These are phyloP conservation scores for Chaetomiaceae sp. DNA, from an alignment of 2,329 filamentous ascomycete genomes.

Conservation along the genomic window DNA sequence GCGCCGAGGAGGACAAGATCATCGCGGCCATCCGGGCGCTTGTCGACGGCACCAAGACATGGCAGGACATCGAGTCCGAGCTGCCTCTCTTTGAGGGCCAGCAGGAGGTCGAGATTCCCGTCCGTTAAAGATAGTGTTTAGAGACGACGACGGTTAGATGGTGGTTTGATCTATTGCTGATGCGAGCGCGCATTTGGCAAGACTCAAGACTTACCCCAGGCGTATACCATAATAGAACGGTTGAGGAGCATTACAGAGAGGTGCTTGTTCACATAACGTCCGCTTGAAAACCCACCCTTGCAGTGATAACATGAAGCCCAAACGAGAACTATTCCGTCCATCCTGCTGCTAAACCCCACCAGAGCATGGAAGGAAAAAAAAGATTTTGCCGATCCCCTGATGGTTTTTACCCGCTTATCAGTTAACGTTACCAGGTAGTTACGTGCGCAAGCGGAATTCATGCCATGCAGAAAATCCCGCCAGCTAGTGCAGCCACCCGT, in stretches of 20 bases:
- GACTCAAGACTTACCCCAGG: not conserved
- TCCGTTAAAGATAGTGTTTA: constrained; percentile 13
- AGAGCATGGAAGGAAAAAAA: no score
- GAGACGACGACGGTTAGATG: not conserved
- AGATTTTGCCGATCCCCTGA: no score
- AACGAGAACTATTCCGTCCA: no score
- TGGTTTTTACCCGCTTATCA: no score
- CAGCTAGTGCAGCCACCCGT: not conserved
- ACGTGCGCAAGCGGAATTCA: not conserved
- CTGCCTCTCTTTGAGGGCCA: constrained; percentile 83
- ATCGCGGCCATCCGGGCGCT: constrained; percentile 62
- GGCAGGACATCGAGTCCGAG: constrained; percentile 67
- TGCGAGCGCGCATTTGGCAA: constrained; percentile 3
- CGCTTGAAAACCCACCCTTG: no score
- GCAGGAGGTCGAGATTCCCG: constrained; percentile 49
- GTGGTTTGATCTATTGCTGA: not conserved
- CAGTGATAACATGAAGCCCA: no score
- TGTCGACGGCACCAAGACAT: constrained; percentile 49
- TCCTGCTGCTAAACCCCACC: no score
- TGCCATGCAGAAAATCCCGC: not conserved
- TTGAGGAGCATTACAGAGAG: not conserved
- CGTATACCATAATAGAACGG: constrained; percentile 4
- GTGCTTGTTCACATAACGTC: no score
- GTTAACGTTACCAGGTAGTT: no score
- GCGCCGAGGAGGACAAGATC: constrained; percentile 75